These are phyloP conservation scores for Cyanophora paradoxa DNA, from an alignment of 78 protist species.

Conservation along the genomic window DNA sequence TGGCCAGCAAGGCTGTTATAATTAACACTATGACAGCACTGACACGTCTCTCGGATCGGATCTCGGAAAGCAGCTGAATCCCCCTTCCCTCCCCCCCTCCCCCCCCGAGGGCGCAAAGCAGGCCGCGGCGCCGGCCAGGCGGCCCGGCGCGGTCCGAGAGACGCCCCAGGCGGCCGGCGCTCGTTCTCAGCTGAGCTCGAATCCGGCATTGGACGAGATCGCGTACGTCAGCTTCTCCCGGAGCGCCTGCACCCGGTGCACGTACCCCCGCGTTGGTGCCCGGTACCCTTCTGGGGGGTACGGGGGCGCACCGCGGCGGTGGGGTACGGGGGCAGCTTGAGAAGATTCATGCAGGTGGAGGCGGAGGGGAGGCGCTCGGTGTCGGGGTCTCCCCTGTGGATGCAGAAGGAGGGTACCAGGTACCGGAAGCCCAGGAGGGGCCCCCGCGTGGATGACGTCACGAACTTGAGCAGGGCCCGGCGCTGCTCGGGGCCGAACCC, in stretches of 20 bases:
- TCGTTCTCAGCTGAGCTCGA: constrained; percentile 17
- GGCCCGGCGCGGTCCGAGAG: too few species aligned
- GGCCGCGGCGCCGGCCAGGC: too few species aligned
- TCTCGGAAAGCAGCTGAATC: too few species aligned
- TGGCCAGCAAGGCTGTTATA: too few species aligned
- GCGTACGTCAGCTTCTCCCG: constrained; percentile 15
- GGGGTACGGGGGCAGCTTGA: constrained; percentile 16
- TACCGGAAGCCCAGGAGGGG: constrained; percentile 21
- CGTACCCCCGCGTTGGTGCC: too few species aligned
- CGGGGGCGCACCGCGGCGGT: background rate
- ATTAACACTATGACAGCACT: too few species aligned
- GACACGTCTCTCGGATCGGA: too few species aligned
- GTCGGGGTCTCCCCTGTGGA: background rate
- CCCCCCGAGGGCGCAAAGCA: too few species aligned
- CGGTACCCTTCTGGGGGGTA: too few species aligned
- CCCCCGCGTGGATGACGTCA: constrained; percentile 16
- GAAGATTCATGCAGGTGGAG: constrained; percentile 29
- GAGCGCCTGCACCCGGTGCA: too few species aligned
- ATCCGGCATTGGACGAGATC: constrained; percentile 4
- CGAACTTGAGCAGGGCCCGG: constrained; percentile 13
- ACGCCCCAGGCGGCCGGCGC: too few species aligned
- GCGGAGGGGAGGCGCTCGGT: constrained; percentile 22
- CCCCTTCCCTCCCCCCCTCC: too few species aligned
- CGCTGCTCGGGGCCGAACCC: background rate
- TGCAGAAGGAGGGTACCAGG: constrained; percentile 23